Evolutionary conservation across 2,329 filamentous ascomycete genomes (phyloP).

Genomic region (Lachnellula suecica): DNA sequence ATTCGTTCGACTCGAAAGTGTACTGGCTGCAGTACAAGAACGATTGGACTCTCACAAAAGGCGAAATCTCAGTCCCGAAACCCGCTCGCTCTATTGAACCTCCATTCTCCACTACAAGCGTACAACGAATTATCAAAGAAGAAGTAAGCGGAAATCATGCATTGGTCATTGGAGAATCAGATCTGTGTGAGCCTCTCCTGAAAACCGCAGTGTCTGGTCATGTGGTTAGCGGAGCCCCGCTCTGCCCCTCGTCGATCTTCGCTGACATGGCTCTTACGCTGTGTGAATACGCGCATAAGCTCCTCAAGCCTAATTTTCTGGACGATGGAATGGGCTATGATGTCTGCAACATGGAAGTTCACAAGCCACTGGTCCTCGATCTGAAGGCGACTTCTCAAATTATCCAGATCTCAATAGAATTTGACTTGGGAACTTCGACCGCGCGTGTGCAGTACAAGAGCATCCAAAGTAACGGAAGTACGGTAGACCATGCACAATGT

Average conservation of each 20-base stretch:
- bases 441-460: no score
- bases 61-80: not conserved
- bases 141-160: not conserved
- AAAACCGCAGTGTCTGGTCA: not conserved
- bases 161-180: slow-evolving; percentile 16
- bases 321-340: not conserved
- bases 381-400: no score
- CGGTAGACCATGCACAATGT: no score
- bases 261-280: slow-evolving; percentile 59
- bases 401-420: no score
- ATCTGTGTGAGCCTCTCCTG: slow-evolving; percentile 41
- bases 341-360: not conserved
- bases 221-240: not conserved
- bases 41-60: slow-evolving; percentile 21
- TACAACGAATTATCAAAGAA: not conserved
- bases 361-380: no score
- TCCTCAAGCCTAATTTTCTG: not conserved
- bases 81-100: no score
- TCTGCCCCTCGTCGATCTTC: slow-evolving; percentile 39
- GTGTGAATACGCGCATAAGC: not conserved
- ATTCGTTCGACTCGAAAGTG: slow-evolving; percentile 61
- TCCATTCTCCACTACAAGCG: not conserved
- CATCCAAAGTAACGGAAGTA: no score
- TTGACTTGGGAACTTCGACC: no score
- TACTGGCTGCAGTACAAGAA: slow-evolving; percentile 38